Conservation (phyloP, 2,329 filamentous ascomycete species). For the Claviceps sp. region DNA sequence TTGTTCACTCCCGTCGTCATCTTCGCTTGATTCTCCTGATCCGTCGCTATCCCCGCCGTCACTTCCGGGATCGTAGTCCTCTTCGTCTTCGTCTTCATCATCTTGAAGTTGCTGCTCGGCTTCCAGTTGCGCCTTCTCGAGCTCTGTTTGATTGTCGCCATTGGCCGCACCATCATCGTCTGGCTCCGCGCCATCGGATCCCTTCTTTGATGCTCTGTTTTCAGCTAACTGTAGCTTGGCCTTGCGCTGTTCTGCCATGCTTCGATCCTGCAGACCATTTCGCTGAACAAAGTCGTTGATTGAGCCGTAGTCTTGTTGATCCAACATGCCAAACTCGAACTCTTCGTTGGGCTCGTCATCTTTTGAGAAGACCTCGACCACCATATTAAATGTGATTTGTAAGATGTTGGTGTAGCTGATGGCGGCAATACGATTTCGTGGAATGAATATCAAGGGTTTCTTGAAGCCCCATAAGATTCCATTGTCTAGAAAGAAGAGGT, state of each 20-base stretch:
- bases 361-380: constrained; percentile 42
- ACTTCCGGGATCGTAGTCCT: constrained; percentile 52
- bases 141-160: constrained; percentile 28
- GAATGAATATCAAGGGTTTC: constrained; percentile 53
- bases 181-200: constrained; percentile 24
- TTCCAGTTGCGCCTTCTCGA: constrained; percentile 36
- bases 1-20: constrained; percentile 39
- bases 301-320: constrained; percentile 52
- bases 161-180: constrained; percentile 14
- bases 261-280: constrained; percentile 50
- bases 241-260: constrained; percentile 54
- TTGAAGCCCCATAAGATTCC: constrained; percentile 60
- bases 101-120: constrained; percentile 41
- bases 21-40: constrained; percentile 35
- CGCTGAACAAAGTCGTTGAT: constrained; percentile 52
- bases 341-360: constrained; percentile 41
- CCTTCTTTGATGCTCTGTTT: constrained; percentile 38
- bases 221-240: constrained; percentile 50
- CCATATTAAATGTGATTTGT: constrained; percentile 56
- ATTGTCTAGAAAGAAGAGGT: constrained; percentile 50
- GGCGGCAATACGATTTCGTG: constrained; percentile 44
- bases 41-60: constrained; percentile 44
- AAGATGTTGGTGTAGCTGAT: constrained; percentile 56
- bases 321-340: constrained; percentile 55
- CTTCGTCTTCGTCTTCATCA: constrained; percentile 50